phyloP scores from a whole-genome alignment of 805 yeast genomes.

The Saccharomycopsis guyanensis region DNA sequence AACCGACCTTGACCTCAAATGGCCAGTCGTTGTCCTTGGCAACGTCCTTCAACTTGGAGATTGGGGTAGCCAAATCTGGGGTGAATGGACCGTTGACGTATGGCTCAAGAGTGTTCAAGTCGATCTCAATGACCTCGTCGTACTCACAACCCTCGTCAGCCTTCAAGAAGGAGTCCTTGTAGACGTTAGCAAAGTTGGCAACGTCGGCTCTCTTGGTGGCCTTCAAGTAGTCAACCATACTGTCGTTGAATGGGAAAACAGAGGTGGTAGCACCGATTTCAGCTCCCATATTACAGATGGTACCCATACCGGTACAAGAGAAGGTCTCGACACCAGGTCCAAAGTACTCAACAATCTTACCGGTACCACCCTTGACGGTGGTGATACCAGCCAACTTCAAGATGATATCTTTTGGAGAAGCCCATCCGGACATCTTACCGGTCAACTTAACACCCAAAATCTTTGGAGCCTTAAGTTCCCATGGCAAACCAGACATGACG shows the following conservation, averaged over 20 bases:
- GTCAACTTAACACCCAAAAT: conserved; percentile 88
- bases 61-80: conserved; percentile 93
- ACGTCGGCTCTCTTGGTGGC: conserved; percentile 82
- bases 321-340: conserved; percentile 88
- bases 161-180: conserved; percentile 52
- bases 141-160: conserved; percentile 89
- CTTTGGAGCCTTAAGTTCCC: conserved; percentile 98
- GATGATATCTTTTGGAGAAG: conserved; percentile 95
- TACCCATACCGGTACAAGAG: conserved; percentile 98
- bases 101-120: conserved; percentile 83
- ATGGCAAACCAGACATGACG: conserved; percentile 92
- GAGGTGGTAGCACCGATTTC: conserved; percentile 99
- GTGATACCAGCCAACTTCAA: conserved; percentile 84
- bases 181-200: conserved; percentile 69
- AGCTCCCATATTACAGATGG: conserved; percentile 99
- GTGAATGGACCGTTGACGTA: conserved; percentile 97
- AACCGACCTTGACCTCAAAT: conserved; percentile 74
- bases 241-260: conserved; percentile 77
- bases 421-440: conserved; percentile 87
- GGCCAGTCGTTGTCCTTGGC: conserved; percentile 83
- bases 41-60: conserved; percentile 69
- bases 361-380: conserved; percentile 98
- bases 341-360: conserved; percentile 90
- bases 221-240: conserved; percentile 68
- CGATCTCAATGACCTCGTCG: conserved; percentile 87